Evolutionary conservation across 495 filamentous ascomycete species (phyloP), one percentile per base, ranked within the genome.

Genomic region (Massariosphaeria phaeospora): DNA sequence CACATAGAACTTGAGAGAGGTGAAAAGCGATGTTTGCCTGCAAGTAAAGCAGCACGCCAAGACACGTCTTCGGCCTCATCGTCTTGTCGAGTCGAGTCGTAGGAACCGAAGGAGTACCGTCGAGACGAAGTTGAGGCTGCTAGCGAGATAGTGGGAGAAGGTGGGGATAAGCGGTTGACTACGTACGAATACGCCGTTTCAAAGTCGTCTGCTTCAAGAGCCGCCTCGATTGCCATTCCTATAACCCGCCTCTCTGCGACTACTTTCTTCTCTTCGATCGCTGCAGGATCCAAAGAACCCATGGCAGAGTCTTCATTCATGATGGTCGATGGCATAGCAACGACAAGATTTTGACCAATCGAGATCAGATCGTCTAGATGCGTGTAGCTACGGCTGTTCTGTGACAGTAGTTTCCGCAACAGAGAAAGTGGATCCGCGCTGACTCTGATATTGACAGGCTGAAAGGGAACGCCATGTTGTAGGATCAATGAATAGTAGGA

Each of bases 141-240:
- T 1, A 21, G 52, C 7, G 52, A 39, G 25, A 30, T 34, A 23
- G 38, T 26, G 4, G 42, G 47, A n/a, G 52, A 59, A 1, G 53
- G 25, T 7, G 62, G 55, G 9, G 55, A 54, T 2, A 86, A 67
- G 9, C 79, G 75, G 60, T 80, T 95, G 53, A 94, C 80, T 29
- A 95, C 85, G 70, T 93, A 96, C 11, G 89, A 95, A 70, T 97
- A 97, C 20, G 94, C 94, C 0, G 94, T 97, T 58, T 95, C 91
- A 59, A 97, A 97, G 64, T 98, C 93, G 62, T 93, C 81, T 66
- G 91, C 88, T 4, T 75, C 72, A 1, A 97, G 79, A 25, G 91
- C 89, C 4, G 90, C 84, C 61, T 91, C 84, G 36, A 97, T 85
- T 61, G 91, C 91, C 80, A 95, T 88, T 45, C 84, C 84, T 26